Conservation (phyloP, 768 basidiomycete species). For the Xerocomellus chrysenteron region DNA sequence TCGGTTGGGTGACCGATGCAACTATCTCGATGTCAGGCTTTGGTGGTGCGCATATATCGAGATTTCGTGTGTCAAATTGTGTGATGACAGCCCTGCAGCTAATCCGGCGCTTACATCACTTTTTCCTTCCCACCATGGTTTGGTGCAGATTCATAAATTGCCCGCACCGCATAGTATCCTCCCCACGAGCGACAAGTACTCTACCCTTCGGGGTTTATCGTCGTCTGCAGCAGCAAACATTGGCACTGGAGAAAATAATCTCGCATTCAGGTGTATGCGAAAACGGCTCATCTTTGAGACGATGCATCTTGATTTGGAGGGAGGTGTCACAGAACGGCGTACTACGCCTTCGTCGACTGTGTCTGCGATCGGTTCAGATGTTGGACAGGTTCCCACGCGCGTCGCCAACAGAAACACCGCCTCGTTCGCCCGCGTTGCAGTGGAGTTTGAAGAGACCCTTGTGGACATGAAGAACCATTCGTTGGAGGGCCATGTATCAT, state of each 20-base stretch:
- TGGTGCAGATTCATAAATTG: conserved; percentile 73
- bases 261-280: conserved; percentile 90
- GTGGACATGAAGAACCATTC: not conserved
- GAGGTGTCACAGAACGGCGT: conserved; percentile 76
- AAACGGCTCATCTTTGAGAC: conserved; percentile 90
- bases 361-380: conserved; percentile 17
- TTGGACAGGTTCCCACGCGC: conserved; percentile 18
- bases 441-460: conserved; percentile 41
- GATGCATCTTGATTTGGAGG: conserved; percentile 82
- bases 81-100: conserved; percentile 41
- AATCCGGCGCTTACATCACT: conserved; percentile 70
- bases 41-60: conserved; percentile 53
- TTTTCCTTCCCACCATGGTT: conserved; percentile 86
- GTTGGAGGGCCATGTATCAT: conserved; percentile 6
- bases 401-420: conserved; percentile 16
- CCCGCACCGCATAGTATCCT: conserved; percentile 74
- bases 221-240: conserved; percentile 48
- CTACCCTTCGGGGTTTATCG: conserved; percentile 77
- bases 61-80: not conserved
- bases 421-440: conserved; percentile 40
- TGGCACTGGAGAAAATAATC: conserved; percentile 91
- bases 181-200: conserved; percentile 79
- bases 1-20: conserved; percentile 79
- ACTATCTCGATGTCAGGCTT: conserved; percentile 75
- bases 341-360: conserved; percentile 48